Conservation (phyloP, 768 basidiomycete genomes). For the Sarcodon sp. region DNA sequence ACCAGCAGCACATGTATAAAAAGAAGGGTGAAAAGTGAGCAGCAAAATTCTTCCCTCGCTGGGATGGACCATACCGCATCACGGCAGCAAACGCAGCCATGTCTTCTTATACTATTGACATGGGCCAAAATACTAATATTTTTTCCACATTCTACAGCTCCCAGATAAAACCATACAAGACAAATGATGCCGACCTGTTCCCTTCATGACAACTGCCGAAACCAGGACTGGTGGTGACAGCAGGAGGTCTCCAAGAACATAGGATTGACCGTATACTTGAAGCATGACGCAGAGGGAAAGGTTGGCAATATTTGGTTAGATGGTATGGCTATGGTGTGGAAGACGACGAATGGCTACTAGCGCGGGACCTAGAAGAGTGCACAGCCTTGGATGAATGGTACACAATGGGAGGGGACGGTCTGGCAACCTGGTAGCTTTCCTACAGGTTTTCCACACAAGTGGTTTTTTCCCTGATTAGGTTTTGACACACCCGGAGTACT, state of each 20-base stretch:
- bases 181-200: slow-evolving; percentile 25
- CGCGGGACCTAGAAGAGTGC: slow-evolving; percentile 11
- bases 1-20: slow-evolving; percentile 15
- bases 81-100: slow-evolving; percentile 5
- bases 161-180: slow-evolving; percentile 13
- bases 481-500: too few relatives aligned
- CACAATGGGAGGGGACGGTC: too few relatives aligned
- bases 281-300: slow-evolving; percentile 10
- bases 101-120: slow-evolving; percentile 12
- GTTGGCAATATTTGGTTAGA: slow-evolving; percentile 17
- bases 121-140: slow-evolving; percentile 11
- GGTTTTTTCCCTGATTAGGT: too few relatives aligned
- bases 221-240: slow-evolving; percentile 13
- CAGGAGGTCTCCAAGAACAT: slow-evolving; percentile 14
- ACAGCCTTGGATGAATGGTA: slow-evolving; percentile 11
- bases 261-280: slow-evolving; percentile 19
- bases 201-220: slow-evolving; percentile 15
- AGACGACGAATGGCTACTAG: slow-evolving; percentile 17
- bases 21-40: slow-evolving; percentile 13
- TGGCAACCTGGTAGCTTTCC: too few relatives aligned
- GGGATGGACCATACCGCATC: slow-evolving; percentile 15
- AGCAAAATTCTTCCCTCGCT: slow-evolving; percentile 28
- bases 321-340: slow-evolving; percentile 19
- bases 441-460: too few relatives aligned
- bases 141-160: slow-evolving; percentile 21